Percentiles rank a stretch among this genome's conserved stretches.
phyloP scores from a whole-genome alignment of 805 yeast species.

The Saccharomycopsis sp. region DNA sequence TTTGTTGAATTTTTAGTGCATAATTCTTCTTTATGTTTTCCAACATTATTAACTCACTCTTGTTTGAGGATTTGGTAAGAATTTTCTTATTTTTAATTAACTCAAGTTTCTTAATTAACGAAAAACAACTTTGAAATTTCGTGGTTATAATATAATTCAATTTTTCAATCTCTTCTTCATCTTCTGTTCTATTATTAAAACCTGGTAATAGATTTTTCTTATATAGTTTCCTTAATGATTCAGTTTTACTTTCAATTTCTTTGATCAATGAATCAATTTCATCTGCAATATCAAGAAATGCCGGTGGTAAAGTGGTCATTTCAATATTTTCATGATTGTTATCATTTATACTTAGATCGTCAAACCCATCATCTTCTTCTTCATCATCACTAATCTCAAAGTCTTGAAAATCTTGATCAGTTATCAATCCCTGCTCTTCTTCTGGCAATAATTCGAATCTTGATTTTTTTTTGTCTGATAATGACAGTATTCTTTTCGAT shows the following conservation, averaged over 20 bases:
- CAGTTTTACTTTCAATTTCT: constrained; percentile 43
- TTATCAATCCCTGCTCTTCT: constrained; percentile 52
- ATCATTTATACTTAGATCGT: constrained; percentile 22
- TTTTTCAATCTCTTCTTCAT: constrained; percentile 71
- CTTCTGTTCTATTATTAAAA: constrained; percentile 65
- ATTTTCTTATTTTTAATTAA: constrained; percentile 28
- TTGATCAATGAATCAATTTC: constrained; percentile 57
- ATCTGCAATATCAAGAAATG: constrained; percentile 61
- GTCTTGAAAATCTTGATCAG: constrained; percentile 20
- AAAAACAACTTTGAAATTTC: constrained; percentile 69
- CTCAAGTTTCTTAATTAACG: constrained; percentile 58
- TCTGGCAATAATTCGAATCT: constrained; percentile 33
- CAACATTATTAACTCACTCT: constrained; percentile 50
- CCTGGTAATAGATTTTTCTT: constrained; percentile 81
- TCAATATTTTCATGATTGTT: constrained; percentile 28
- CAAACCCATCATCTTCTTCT: constrained; percentile 22
- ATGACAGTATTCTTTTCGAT: not conserved
- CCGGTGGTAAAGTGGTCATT: constrained; percentile 62
- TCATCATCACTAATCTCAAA: constrained; percentile 24
- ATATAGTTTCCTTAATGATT: constrained; percentile 57
- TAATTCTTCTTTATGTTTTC: constrained; percentile 75
- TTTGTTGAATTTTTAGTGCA: constrained; percentile 75
- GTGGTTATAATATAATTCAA: constrained; percentile 67
- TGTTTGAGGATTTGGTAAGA: constrained; percentile 25
- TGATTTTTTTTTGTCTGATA: constrained; percentile 6